These are phyloP conservation scores for Fusarium sacchari DNA, from an alignment of 2,329 filamentous ascomycete species.

Conservation along the genomic window DNA sequence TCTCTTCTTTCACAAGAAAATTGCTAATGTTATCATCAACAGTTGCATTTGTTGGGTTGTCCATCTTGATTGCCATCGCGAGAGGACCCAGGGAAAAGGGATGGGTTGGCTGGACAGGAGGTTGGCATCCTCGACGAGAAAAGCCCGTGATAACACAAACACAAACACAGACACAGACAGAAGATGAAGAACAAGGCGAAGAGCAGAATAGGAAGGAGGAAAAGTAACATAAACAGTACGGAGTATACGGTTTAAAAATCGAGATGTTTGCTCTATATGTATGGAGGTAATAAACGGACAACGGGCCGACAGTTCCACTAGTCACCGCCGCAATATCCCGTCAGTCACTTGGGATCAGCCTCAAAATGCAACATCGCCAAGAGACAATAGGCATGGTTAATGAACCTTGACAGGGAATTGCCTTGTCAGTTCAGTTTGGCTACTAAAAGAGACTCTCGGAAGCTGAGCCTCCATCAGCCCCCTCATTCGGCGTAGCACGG, in stretches of 20 bases:
- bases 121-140: slow-evolving; percentile 39
- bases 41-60: slow-evolving; percentile 42
- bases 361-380: neutral
- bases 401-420: neutral
- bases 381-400: neutral
- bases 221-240: neutral
- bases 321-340: neutral
- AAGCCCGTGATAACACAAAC: neutral
- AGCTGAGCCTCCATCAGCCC: slow-evolving; percentile 12
- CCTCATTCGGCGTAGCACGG: slow-evolving; percentile 3
- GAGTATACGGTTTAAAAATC: neutral
- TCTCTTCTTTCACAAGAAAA: too few relatives aligned
- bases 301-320: neutral
- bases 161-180: slow-evolving; percentile 1
- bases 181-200: slow-evolving; percentile 8
- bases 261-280: neutral
- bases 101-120: slow-evolving; percentile 49
- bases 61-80: slow-evolving; percentile 44
- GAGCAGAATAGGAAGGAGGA: slow-evolving; percentile 2
- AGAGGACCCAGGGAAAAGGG: slow-evolving; percentile 46
- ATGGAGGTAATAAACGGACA: too few relatives aligned
- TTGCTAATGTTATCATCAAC: neutral
- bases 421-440: neutral
- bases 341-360: neutral
- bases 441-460: neutral